Evolutionary conservation across 1,284 basidiomycete genomes (phyloP), one percentile per base, ranked within the genome.

Genomic region (Tilletiaria anomala): DNA sequence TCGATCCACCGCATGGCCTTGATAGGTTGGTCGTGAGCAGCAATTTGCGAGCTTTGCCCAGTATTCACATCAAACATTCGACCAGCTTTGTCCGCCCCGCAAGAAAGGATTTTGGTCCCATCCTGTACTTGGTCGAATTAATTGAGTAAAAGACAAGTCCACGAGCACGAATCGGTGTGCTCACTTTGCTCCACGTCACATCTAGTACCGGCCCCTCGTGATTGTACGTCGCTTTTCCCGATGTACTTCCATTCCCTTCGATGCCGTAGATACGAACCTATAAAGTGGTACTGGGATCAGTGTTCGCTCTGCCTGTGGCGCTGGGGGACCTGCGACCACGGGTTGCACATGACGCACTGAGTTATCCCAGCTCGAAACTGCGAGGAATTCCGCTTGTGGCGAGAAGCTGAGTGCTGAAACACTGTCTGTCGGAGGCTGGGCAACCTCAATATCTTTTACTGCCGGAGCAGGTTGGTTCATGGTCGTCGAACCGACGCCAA

Each of bases 141-240:
- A n/a, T 36, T 39, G 31, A 39, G 2, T 35, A 23, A 40, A 32
- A 33, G 21, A 31, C 4, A 14, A 35, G 39, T 12, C 47, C 39
- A 23, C 15, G 19, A 39, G 17, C 12, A 14, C 12, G 17, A 37
- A 5, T 36, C 24, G 4, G 32, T 34, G 1, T 16, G 49, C 68
- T 47, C 37, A 72, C 72, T 38, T 78, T 79, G 63, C 79, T 82
- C 85, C 85, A 89, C 55, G 78, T 79, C 4, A 86, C 75, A 51
- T 79, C 78, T 48, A 91, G 66, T 2, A 85, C 83, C 0, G 86
- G 84, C 0, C 75, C 83, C 58, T 84, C 78, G 65, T 91, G 87
- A 18, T 72, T 69, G 64, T 83, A 86, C 73, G 81, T 79, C 0
- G 83, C 83, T 68, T 83, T 84, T 15, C 82, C 78, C 58, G 81